These are phyloP conservation scores for Omphalea diandra DNA, from an alignment of 441 rosid genomes.

Conservation along the genomic window DNA sequence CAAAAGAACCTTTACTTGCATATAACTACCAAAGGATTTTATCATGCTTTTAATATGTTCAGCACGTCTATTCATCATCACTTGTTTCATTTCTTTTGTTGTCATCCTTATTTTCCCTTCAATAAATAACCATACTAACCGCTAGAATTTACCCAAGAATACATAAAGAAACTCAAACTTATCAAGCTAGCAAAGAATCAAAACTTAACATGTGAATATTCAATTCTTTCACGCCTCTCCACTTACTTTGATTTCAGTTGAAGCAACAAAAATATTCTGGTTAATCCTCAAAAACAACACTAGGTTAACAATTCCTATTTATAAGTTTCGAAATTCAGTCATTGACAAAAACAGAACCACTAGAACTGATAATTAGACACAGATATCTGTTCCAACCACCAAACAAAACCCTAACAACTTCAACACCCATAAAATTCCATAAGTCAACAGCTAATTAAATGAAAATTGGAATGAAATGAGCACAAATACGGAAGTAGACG, in stretches of 20 bases:
- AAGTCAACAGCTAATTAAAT: not conserved
- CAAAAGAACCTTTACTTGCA: not conserved
- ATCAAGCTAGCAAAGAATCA: not conserved
- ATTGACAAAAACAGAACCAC: not conserved
- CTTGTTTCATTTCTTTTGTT: not conserved
- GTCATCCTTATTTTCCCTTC: not conserved
- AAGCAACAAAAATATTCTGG: not conserved
- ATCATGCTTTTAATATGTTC: not conserved
- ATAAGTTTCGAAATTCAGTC: conserved; percentile 7
- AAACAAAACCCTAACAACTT: not conserved
- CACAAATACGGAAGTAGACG: not conserved
- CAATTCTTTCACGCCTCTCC: not conserved
- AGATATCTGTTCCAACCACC: not conserved
- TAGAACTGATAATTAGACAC: too few species aligned
- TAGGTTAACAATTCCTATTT: not conserved
- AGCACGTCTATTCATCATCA: too few species aligned
- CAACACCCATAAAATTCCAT: not conserved
- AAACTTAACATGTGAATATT: not conserved
- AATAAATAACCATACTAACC: not conserved
- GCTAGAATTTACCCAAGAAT: not conserved
- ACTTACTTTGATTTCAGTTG: not conserved
- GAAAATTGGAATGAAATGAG: not conserved
- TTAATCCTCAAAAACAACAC: not conserved
- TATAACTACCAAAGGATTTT: not conserved
- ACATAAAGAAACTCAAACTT: not conserved